Conservation (phyloP, 306 rosid species). For the Prunus mongolica region DNA sequence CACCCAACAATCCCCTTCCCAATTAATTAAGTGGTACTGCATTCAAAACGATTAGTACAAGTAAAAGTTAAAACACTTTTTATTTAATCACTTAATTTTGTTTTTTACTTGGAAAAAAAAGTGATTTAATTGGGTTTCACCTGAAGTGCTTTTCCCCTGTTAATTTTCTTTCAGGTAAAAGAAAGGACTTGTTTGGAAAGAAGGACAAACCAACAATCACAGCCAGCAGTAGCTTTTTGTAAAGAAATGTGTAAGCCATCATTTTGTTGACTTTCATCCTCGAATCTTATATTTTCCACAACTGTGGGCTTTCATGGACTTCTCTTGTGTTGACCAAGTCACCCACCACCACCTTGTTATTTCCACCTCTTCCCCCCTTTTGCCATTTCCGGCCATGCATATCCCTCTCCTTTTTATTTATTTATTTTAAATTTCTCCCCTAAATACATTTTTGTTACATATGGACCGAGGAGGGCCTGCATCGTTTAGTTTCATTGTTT, state of each 20-base stretch:
- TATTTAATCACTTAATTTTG: neutral
- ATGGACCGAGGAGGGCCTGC: neutral
- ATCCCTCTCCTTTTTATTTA: no score
- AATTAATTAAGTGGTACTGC: neutral
- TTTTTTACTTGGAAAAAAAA: neutral
- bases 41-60: neutral
- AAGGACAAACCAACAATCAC: neutral
- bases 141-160: neutral
- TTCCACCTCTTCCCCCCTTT: neutral
- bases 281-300: neutral
- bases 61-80: neutral
- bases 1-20: neutral
- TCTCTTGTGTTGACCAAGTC: conserved; percentile 5
- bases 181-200: neutral
- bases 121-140: neutral
- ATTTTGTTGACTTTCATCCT: conserved; percentile 17
- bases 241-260: neutral
- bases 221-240: neutral
- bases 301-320: neutral
- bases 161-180: neutral
- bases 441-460: neutral
- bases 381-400: no score
- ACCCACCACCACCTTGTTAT: neutral
- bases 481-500: no score
- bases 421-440: neutral